Percentiles rank a stretch among this genome's conserved stretches.
phyloP scores from a whole-genome alignment of 306 rosid species.

The Castanea mollissima region DNA sequence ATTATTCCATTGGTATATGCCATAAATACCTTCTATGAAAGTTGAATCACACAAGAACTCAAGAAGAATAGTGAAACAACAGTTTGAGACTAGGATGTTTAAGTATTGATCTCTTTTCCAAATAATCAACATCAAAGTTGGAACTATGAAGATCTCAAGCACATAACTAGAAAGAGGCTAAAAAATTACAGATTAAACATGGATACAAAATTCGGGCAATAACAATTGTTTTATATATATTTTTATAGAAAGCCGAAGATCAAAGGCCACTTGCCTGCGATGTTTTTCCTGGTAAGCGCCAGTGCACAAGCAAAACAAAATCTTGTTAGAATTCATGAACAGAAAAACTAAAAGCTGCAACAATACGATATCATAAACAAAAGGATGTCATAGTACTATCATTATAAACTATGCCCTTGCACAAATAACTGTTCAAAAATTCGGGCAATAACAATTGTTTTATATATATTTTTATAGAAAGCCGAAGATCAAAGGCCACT shows the following conservation, averaged over 20 bases:
- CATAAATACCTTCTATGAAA: no score
- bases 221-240: not conserved
- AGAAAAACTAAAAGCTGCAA: slow-evolving; percentile 24
- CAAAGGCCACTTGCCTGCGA: slow-evolving; percentile 57
- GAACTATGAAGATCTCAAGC: not conserved
- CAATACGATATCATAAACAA: slow-evolving; percentile 17
- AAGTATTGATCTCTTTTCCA: not conserved
- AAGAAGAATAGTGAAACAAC: no score
- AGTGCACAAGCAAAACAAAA: slow-evolving; percentile 37
- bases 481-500: slow-evolving; percentile 26
- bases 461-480: not conserved
- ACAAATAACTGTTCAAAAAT: not conserved
- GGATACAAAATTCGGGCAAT: not conserved
- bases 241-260: not conserved
- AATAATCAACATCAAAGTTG: not conserved
- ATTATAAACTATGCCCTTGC: not conserved
- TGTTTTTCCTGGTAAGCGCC: slow-evolving; percentile 63
- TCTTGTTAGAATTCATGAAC: slow-evolving; percentile 36
- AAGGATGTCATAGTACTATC: not conserved
- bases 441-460: not conserved
- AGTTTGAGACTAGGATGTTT: not conserved
- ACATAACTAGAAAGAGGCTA: not conserved
- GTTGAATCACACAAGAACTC: no score
- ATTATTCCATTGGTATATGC: not conserved
- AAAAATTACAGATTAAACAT: not conserved